phyloP scores from a whole-genome alignment of 2,329 filamentous ascomycete genomes.

The Teratosphaeria gauchensis region DNA sequence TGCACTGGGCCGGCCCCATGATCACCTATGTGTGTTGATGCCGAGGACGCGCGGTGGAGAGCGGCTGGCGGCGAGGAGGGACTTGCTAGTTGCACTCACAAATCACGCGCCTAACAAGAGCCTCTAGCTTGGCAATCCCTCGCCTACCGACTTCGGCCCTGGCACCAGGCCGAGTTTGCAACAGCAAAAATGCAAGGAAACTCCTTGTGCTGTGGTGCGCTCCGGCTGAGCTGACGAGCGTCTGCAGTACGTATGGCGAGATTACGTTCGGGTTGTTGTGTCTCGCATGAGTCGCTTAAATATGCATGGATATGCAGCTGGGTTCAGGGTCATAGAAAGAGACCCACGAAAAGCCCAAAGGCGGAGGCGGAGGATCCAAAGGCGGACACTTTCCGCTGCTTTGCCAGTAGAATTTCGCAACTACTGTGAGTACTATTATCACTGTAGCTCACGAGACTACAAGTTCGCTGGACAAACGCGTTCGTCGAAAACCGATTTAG shows the following conservation, averaged over 20 bases:
- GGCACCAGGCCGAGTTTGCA: not conserved
- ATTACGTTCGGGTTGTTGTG: not conserved
- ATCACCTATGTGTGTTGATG: not conserved
- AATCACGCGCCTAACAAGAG: not conserved
- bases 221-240: too few species aligned
- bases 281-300: not conserved
- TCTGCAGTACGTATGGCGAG: too few species aligned
- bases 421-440: too few species aligned
- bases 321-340: too few species aligned
- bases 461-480: too few species aligned
- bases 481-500: too few species aligned
- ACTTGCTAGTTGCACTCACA: not conserved
- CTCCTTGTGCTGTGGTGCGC: not conserved
- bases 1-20: too few species aligned
- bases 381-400: too few species aligned
- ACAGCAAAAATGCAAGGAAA: not conserved
- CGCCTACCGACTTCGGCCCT: not conserved
- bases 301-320: not conserved
- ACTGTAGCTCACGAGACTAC: too few species aligned
- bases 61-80: not conserved
- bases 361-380: too few species aligned
- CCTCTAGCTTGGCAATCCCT: not conserved
- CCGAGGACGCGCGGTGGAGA: not conserved
- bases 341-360: too few species aligned
- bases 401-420: too few species aligned